Conservation (phyloP, 2,329 filamentous ascomycete species). For the Xenoacremonium recifei region DNA sequence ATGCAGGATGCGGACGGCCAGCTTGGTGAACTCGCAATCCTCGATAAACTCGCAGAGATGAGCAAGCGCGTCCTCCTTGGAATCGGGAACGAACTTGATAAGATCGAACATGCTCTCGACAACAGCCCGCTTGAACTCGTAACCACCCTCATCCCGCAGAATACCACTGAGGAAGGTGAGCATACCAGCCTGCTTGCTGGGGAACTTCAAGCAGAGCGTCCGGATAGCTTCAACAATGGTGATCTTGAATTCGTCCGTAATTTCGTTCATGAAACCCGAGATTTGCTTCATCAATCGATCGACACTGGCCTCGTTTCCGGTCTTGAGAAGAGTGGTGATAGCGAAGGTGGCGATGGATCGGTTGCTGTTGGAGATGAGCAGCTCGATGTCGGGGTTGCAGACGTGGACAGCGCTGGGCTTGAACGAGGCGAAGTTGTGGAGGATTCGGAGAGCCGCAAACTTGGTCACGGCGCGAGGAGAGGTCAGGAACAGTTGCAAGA, state of each 20-base stretch:
- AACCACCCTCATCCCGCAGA: conserved; percentile 91
- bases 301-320: conserved; percentile 94
- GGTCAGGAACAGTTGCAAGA: conserved; percentile 93
- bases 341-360: conserved; percentile 97
- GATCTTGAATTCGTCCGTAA: conserved; percentile 99
- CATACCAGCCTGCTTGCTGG: conserved; percentile 97
- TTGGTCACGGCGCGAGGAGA: conserved; percentile 95
- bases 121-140: conserved; percentile 96
- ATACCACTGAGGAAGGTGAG: conserved; percentile 97
- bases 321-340: conserved; percentile 97
- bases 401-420: conserved; percentile 89
- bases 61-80: conserved; percentile 76
- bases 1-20: conserved; percentile 92
- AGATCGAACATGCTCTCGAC: conserved; percentile 99
- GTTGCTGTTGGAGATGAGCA: conserved; percentile 94
- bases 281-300: conserved; percentile 99
- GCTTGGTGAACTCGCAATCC: conserved; percentile 98
- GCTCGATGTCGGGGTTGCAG: conserved; percentile 97
- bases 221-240: conserved; percentile 99
- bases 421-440: conserved; percentile 95
- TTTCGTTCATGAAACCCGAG: conserved; percentile 96
- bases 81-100: conserved; percentile 97
- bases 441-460: conserved; percentile 92
- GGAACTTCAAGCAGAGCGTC: conserved; percentile 95
- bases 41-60: conserved; percentile 99